phyloP scores from a whole-genome alignment of 805 yeast genomes.

The Kodamaea lidongshanica region DNA sequence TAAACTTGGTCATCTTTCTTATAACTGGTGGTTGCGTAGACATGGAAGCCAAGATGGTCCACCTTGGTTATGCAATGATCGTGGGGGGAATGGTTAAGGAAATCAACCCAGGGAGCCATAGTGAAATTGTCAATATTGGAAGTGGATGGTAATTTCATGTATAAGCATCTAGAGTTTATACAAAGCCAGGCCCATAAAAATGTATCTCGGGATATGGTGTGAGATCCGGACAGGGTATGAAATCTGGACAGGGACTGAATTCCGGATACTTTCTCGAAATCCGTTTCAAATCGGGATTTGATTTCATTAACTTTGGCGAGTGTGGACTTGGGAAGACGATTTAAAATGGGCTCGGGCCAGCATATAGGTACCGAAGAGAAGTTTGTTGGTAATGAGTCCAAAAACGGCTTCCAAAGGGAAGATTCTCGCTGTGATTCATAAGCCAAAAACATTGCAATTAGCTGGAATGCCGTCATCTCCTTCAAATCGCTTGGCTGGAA shows the following conservation, averaged over 20 bases:
- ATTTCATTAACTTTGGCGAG: slow-evolving; percentile 37
- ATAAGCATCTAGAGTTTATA: slow-evolving; percentile 86
- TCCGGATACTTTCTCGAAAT: no score
- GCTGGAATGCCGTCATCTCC: slow-evolving; percentile 52
- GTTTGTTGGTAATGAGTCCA: slow-evolving; percentile 65
- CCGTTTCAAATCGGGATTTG: slow-evolving; percentile 36
- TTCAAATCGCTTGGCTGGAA: slow-evolving; percentile 19
- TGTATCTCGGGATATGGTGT: no score
- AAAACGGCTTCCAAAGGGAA: slow-evolving; percentile 66
- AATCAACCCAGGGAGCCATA: slow-evolving; percentile 87
- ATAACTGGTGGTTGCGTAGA: slow-evolving; percentile 27
- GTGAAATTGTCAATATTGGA: slow-evolving; percentile 65
- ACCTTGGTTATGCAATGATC: slow-evolving; percentile 50
- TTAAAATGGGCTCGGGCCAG: no score
- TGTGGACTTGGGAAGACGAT: slow-evolving; percentile 46
- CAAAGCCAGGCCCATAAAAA: slow-evolving; percentile 78
- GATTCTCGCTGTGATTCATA: slow-evolving; percentile 35
- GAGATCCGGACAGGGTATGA: no score
- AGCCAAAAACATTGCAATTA: slow-evolving; percentile 45
- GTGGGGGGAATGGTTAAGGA: slow-evolving; percentile 63
- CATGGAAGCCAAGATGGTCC: slow-evolving; percentile 47
- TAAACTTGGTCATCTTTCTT: slow-evolving; percentile 50
- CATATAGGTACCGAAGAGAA: no score
- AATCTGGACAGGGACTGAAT: slow-evolving; percentile 10
- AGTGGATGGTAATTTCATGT: slow-evolving; percentile 58